Conservation (phyloP, 73 alveolate species). For the Paramecium sonneborni region DNA sequence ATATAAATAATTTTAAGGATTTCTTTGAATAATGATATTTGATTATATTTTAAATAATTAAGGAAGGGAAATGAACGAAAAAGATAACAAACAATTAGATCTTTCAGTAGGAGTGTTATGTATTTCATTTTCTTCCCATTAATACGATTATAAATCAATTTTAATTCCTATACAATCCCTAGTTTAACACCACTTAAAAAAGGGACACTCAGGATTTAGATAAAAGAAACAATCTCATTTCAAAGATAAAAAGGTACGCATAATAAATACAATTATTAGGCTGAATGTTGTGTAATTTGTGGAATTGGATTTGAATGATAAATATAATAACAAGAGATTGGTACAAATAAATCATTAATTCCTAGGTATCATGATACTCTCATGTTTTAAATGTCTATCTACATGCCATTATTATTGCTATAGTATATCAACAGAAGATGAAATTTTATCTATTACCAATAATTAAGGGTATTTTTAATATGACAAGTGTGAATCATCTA, state of each 20-base stretch:
- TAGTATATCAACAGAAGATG: slow-evolving; percentile 5
- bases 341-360: not conserved
- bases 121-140: not conserved
- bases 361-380: not conserved
- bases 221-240: not conserved
- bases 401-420: slow-evolving; percentile 22
- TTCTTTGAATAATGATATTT: not conserved
- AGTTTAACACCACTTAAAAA: slow-evolving; percentile 18
- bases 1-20: not conserved
- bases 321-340: not conserved
- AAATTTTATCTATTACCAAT: not conserved
- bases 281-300: slow-evolving; percentile 38
- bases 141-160: not conserved
- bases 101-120: slow-evolving; percentile 47
- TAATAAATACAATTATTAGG: not conserved
- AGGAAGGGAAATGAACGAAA: not conserved
- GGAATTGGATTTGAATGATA: slow-evolving; percentile 16
- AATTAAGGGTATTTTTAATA: slow-evolving; percentile 48
- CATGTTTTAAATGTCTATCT: slow-evolving; percentile 29
- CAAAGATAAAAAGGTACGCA: not conserved
- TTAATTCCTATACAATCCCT: not conserved
- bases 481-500: slow-evolving; percentile 7
- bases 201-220: not conserved
- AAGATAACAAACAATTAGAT: not conserved
- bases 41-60: not conserved